phyloP scores from a whole-genome alignment of 2,329 filamentous ascomycete genomes.

The Ophiosphaerella korrae region DNA sequence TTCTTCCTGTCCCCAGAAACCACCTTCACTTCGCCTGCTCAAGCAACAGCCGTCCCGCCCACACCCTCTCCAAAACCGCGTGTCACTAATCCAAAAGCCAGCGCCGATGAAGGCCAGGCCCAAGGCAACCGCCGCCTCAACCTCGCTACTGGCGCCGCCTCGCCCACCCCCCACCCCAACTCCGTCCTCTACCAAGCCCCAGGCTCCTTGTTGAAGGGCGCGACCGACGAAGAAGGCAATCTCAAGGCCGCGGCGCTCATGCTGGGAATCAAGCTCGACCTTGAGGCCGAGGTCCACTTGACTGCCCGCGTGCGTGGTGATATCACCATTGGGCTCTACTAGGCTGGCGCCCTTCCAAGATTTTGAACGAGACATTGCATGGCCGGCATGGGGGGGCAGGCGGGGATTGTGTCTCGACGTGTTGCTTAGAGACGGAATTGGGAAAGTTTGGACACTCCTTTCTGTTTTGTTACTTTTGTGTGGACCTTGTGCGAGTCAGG shows the following conservation, averaged over 20 bases:
- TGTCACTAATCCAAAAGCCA: not conserved
- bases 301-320: not conserved
- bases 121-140: not conserved
- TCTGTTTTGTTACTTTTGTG: too few relatives aligned
- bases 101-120: not conserved
- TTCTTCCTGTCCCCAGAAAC: not conserved
- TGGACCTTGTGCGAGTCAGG: too few relatives aligned
- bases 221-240: not conserved
- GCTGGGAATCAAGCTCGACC: too few relatives aligned
- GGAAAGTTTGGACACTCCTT: too few relatives aligned
- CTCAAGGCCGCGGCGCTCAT: too few relatives aligned
- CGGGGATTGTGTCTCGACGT: too few relatives aligned
- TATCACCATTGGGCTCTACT: not conserved
- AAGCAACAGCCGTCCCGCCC: not conserved
- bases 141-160: not conserved
- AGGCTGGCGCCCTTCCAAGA: conserved; percentile 3
- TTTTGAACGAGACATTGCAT: not conserved
- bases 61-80: not conserved
- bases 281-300: too few relatives aligned
- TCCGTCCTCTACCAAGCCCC: not conserved
- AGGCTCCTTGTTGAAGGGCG: not conserved
- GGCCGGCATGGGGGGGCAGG: too few relatives aligned
- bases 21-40: not conserved
- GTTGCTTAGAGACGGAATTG: too few relatives aligned
- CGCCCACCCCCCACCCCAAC: not conserved